These are phyloP conservation scores for Cucurbita pepo DNA, from an alignment of 306 rosid species.

Conservation along the genomic window DNA sequence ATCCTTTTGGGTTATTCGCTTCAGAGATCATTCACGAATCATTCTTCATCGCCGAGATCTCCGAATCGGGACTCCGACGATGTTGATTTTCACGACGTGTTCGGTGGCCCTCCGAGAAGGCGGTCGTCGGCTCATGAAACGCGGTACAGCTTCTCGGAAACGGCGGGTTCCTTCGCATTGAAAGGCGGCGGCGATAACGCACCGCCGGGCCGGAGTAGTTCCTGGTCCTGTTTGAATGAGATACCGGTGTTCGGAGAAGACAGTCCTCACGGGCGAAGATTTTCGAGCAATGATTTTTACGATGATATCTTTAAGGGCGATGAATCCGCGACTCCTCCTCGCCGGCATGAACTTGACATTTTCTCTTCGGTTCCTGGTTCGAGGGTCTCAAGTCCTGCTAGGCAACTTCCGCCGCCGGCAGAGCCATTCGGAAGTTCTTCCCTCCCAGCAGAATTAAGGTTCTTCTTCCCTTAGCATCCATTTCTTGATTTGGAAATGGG, in stretches of 20 bases:
- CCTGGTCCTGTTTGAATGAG: conserved; percentile 28
- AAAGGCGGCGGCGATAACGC: conserved; percentile 15
- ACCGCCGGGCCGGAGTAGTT: not conserved
- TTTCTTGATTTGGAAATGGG: not conserved
- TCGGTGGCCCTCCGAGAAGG: conserved; percentile 82
- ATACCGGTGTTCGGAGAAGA: conserved; percentile 79
- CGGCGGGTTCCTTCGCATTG: conserved; percentile 4
- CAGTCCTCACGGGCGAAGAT: conserved; percentile 22
- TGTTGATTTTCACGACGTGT: conserved; percentile 70
- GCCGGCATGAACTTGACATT: conserved; percentile 19
- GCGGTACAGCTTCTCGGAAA: conserved; percentile 15
- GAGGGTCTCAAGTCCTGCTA: conserved; percentile 29
- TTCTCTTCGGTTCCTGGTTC: conserved; percentile 16
- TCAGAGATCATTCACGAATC: conserved; percentile 16
- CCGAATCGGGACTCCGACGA: conserved; percentile 27
- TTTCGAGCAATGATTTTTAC: conserved; percentile 37
- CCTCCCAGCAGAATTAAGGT: conserved; percentile 44
- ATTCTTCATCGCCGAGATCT: conserved; percentile 11
- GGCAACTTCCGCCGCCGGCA: conserved; percentile 25
- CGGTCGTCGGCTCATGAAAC: conserved; percentile 34
- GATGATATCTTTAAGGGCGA: conserved; percentile 75
- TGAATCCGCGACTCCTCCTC: conserved; percentile 33
- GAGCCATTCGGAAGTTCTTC: conserved; percentile 22
- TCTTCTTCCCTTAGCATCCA: not conserved
- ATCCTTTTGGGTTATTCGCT: conserved; percentile 32